Evolutionary conservation across 371 early-diverging fungal genomes (phyloP).

Genomic region (Mortierella sp.): DNA sequence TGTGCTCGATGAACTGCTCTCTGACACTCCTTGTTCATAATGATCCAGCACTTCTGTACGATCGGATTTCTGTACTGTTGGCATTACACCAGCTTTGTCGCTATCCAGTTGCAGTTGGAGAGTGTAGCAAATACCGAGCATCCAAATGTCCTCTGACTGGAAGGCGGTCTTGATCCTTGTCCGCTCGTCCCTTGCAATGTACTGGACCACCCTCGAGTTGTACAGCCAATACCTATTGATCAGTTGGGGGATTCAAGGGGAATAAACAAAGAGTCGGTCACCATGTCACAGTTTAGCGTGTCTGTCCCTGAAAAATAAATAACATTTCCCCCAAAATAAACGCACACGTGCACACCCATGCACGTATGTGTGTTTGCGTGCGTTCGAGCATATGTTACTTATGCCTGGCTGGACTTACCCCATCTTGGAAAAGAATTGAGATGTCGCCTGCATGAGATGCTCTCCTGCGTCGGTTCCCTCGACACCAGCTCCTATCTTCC

Average conservation of each 20-base stretch:
- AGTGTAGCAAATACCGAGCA: constrained; percentile 36
- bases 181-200: constrained; percentile 44
- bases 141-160: constrained; percentile 41
- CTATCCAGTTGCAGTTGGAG: constrained; percentile 9
- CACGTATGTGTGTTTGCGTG: not conserved
- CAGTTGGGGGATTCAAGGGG: not conserved
- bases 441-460: constrained; percentile 50
- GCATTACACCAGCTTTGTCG: not conserved
- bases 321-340: not conserved
- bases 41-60: not conserved
- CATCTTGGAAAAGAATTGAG: constrained; percentile 54
- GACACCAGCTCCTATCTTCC: not conserved
- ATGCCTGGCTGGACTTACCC: constrained; percentile 26
- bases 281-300: not conserved
- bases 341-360: not conserved
- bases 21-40: not conserved
- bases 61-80: not conserved
- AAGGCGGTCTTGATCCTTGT: constrained; percentile 41
- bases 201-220: constrained; percentile 49
- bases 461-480: constrained; percentile 49
- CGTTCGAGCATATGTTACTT: not conserved
- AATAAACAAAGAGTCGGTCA: not conserved
- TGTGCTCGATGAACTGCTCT: not conserved
- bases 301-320: not conserved
- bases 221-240: constrained; percentile 47